Evolutionary conservation across 768 basidiomycete genomes (phyloP).

Genomic region (Boletus tylopilopsis): DNA sequence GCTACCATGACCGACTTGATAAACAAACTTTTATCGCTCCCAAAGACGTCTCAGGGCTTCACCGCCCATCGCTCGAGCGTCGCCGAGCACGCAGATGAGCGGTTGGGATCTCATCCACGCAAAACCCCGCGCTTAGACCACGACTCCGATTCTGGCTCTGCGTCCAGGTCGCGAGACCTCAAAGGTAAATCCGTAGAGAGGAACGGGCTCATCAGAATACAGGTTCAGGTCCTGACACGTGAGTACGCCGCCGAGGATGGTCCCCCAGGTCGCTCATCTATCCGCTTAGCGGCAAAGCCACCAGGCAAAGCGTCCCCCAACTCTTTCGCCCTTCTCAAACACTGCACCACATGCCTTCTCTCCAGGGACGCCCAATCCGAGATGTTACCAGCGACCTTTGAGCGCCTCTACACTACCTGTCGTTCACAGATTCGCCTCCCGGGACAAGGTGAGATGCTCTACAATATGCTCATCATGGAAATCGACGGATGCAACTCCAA

Average conservation of each 20-base stretch:
- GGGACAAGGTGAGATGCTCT: conserved; percentile 54
- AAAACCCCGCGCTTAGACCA: conserved; percentile 65
- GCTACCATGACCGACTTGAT: conserved; percentile 38
- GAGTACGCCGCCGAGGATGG: conserved; percentile 1
- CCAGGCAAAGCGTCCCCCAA: conserved; percentile 7
- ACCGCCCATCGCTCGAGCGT: conserved; percentile 38
- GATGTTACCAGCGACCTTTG: conserved; percentile 46
- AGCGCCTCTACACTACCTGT: conserved; percentile 55
- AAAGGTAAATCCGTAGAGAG: conserved; percentile 23
- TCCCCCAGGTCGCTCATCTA: not conserved
- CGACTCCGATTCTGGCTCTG: conserved; percentile 67
- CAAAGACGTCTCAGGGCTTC: conserved; percentile 51
- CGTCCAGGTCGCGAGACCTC: conserved; percentile 48
- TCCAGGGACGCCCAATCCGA: conserved; percentile 31
- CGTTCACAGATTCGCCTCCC: conserved; percentile 50
- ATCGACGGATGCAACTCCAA: conserved; percentile 51
- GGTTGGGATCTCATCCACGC: conserved; percentile 56
- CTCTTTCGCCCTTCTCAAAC: conserved; percentile 30
- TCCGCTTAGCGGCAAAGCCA: conserved; percentile 8
- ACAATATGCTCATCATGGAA: conserved; percentile 54
- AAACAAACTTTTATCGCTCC: conserved; percentile 40
- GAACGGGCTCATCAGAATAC: conserved; percentile 43
- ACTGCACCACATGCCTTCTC: conserved; percentile 41
- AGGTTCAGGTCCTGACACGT: conserved; percentile 44
- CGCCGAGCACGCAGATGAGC: conserved; percentile 33